Conservation (phyloP, 345 rosid genomes). For the Cardamine resedifolia region DNA sequence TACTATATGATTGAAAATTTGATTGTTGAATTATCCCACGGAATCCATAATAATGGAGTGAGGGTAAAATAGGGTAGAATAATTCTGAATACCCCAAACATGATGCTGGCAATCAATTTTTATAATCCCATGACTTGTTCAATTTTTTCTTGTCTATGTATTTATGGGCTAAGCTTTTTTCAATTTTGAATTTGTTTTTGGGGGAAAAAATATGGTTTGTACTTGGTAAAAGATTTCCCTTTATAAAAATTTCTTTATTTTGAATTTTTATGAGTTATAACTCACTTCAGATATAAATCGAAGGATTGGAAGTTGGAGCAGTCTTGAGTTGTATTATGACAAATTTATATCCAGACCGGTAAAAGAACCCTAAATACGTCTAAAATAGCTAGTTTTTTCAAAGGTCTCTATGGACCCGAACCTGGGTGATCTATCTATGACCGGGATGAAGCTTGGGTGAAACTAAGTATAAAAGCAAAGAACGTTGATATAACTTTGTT, state of each 20-base stretch:
- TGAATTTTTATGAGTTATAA: neutral
- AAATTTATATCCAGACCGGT: neutral
- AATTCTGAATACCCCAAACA: neutral
- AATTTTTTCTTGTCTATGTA: neutral
- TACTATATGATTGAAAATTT: neutral
- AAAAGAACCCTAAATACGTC: neutral
- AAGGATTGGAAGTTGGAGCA: neutral
- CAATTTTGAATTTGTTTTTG: neutral
- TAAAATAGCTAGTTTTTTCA: neutral
- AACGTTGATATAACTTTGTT: too few relatives aligned
- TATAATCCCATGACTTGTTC: neutral
- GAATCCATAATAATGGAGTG: neutral
- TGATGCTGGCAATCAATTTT: neutral
- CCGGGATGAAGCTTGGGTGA: too few relatives aligned
- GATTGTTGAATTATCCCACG: neutral
- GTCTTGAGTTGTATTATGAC: neutral
- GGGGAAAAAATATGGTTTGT: neutral
- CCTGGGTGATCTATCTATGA: too few relatives aligned
- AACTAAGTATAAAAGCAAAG: too few relatives aligned
- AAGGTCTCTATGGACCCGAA: neutral
- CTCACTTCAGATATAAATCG: too few relatives aligned
- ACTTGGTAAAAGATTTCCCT: neutral
- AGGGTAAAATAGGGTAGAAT: neutral
- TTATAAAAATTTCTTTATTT: too few relatives aligned
- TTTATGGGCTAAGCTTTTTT: neutral